These are phyloP conservation scores for Stentor coeruleus DNA, from an alignment of 73 alveolate species.

Conservation along the genomic window DNA sequence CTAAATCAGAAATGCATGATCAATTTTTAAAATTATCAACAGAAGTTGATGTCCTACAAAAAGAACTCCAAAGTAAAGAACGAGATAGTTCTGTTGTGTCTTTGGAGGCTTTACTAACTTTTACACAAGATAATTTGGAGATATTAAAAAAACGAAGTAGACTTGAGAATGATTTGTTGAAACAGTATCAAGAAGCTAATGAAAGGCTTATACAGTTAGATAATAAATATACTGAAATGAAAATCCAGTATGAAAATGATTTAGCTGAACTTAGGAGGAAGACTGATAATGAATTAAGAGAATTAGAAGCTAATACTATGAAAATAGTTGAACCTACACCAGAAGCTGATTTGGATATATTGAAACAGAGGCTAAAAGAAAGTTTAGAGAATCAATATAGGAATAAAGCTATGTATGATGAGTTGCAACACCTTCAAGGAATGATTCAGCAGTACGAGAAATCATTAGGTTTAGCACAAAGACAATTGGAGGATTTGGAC, in stretches of 20 bases:
- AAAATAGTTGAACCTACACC: neutral
- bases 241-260: neutral
- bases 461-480: constrained; percentile 8
- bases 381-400: neutral
- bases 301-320: neutral
- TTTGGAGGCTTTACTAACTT: neutral
- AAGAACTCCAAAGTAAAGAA: neutral
- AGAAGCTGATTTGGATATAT: neutral
- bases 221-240: constrained; percentile 5
- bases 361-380: neutral
- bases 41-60: neutral
- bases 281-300: neutral
- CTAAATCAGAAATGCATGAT: constrained; percentile 3
- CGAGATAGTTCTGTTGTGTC: neutral
- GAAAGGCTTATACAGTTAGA: neutral
- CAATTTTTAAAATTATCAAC: neutral
- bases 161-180: neutral
- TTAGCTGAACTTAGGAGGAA: neutral
- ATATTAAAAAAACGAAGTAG: neutral
- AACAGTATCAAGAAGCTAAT: neutral
- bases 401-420: neutral
- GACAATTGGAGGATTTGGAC: neutral
- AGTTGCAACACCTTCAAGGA: neutral
- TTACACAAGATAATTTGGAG: constrained; percentile 3
- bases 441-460: neutral